Conservation (phyloP, 805 yeast species). For the Kuraishia piskuri region DNA sequence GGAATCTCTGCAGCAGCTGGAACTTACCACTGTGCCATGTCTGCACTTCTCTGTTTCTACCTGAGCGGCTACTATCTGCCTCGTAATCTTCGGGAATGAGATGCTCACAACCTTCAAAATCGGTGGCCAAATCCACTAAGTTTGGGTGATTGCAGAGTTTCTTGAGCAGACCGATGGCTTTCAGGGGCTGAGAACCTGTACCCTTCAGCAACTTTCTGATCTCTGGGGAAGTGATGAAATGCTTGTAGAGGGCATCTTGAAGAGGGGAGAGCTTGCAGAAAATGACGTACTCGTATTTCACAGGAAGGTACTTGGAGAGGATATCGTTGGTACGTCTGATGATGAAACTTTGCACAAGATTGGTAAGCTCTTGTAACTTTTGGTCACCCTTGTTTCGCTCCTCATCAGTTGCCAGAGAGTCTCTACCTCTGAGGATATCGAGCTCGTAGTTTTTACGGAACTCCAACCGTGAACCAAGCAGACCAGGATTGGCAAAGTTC, state of each 20-base stretch:
- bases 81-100: slow-evolving; percentile 72
- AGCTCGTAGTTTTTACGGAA: slow-evolving; percentile 80
- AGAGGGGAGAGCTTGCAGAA: slow-evolving; percentile 77
- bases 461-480: slow-evolving; percentile 75
- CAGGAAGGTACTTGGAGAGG: slow-evolving; percentile 86
- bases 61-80: slow-evolving; percentile 31
- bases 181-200: slow-evolving; percentile 72
- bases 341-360: slow-evolving; percentile 78
- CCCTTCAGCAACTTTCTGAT: slow-evolving; percentile 60
- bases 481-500: slow-evolving; percentile 91
- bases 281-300: slow-evolving; percentile 95
- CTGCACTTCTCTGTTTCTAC: slow-evolving; percentile 66
- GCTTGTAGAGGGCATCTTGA: slow-evolving; percentile 63
- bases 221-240: slow-evolving; percentile 73
- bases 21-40: slow-evolving; percentile 85
- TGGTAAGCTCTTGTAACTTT: slow-evolving; percentile 63
- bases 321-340: slow-evolving; percentile 95
- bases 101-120: slow-evolving; percentile 58
- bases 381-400: slow-evolving; percentile 63
- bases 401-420: slow-evolving; percentile 77
- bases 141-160: slow-evolving; percentile 95
- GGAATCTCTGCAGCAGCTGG: slow-evolving; percentile 73
- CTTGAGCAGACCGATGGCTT: slow-evolving; percentile 82
- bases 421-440: slow-evolving; percentile 77
- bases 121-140: slow-evolving; percentile 64